A percentile compares a stretch with the other conserved stretches of the same genome.
phyloP scores from a whole-genome alignment of 768 basidiomycete genomes.

The Psilocybe subaeruginosa region DNA sequence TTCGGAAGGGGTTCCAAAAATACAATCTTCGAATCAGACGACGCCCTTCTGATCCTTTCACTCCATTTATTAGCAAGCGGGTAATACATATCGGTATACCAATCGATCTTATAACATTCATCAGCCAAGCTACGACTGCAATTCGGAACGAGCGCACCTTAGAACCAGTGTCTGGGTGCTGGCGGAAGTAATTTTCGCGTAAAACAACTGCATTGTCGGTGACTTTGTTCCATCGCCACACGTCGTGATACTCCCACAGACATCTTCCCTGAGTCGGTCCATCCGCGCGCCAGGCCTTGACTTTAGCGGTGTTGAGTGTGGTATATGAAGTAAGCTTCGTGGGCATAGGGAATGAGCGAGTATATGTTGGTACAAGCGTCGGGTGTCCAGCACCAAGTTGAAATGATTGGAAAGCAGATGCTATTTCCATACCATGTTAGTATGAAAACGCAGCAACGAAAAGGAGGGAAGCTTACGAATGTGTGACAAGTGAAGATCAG shows the following conservation, averaged over 20 bases:
- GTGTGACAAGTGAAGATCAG: conserved; percentile 85
- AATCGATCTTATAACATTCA: conserved; percentile 65
- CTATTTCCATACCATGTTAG: conserved; percentile 34
- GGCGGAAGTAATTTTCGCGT: conserved; percentile 83
- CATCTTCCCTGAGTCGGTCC: conserved; percentile 77
- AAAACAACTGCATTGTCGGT: conserved; percentile 74
- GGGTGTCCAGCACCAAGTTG: conserved; percentile 90
- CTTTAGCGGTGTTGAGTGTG: conserved; percentile 61
- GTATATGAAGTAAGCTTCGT: conserved; percentile 64
- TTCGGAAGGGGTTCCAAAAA: conserved; percentile 93
- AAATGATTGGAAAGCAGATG: conserved; percentile 87
- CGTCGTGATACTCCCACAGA: conserved; percentile 90
- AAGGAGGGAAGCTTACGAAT: conserved; percentile 56
- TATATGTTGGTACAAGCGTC: conserved; percentile 77
- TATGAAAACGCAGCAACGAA: background rate
- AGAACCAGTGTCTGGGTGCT: conserved; percentile 63
- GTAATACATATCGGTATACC: conserved; percentile 86
- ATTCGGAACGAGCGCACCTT: conserved; percentile 43
- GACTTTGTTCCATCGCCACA: conserved; percentile 85
- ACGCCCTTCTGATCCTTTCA: conserved; percentile 51
- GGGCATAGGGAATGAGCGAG: conserved; percentile 88
- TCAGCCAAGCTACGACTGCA: background rate
- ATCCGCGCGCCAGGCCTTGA: conserved; percentile 71
- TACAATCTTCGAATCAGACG: conserved; percentile 57
- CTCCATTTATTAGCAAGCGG: conserved; percentile 77